phyloP scores from a whole-genome alignment of 306 rosid species.

The Phaseolus lunatus region DNA sequence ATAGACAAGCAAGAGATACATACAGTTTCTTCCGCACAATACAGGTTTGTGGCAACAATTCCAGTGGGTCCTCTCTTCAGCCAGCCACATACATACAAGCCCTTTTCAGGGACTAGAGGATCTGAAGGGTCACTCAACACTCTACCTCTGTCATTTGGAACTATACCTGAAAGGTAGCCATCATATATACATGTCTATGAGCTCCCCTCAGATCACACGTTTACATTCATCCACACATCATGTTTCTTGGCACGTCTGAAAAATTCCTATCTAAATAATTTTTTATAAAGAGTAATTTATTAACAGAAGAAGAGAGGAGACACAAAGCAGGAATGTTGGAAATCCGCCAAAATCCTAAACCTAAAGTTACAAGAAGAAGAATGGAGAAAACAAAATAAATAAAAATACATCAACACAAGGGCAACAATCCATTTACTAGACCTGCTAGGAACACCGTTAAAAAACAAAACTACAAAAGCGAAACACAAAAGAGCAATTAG shows the following conservation, averaged over 20 bases:
- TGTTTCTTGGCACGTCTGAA: conserved; percentile 5
- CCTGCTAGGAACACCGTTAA: background rate
- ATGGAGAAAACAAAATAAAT: conserved; percentile 13
- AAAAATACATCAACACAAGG: conserved; percentile 2
- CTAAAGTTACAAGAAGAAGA: conserved; percentile 15
- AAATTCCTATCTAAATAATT: background rate
- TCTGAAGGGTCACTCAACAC: conserved; percentile 61
- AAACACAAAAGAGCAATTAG: conserved; percentile 17
- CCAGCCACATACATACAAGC: conserved; percentile 95
- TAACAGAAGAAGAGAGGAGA: background rate
- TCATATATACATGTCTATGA: conserved; percentile 7
- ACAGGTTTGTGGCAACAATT: conserved; percentile 86
- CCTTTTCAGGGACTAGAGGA: conserved; percentile 62
- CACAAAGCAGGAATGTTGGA: conserved; percentile 10
- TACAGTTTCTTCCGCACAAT: conserved; percentile 94
- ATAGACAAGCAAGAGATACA: conserved; percentile 43
- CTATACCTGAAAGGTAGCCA: conserved; percentile 67
- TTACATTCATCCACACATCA: conserved; percentile 1
- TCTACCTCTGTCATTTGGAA: conserved; percentile 84
- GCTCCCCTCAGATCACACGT: conserved; percentile 31
- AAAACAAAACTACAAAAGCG: conserved; percentile 4
- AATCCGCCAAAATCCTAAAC: conserved; percentile 22
- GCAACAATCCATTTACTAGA: conserved; percentile 7
- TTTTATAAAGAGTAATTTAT: background rate
- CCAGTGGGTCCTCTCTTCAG: conserved; percentile 99